phyloP scores from a whole-genome alignment of 768 basidiomycete species.

The Pleurotus giganteus region DNA sequence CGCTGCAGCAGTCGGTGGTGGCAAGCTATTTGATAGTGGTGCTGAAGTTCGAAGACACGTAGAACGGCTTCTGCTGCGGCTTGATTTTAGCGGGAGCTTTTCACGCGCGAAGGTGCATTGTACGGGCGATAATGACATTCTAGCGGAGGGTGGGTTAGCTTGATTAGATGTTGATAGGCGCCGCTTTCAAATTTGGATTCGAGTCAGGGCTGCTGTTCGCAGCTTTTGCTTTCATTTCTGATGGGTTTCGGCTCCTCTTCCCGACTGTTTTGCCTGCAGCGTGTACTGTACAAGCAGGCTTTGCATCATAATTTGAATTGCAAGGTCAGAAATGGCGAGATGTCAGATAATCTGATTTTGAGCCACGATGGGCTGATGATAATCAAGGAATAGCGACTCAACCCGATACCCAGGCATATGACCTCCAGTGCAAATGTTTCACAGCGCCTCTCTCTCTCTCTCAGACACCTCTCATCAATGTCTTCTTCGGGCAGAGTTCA shows the following conservation, averaged over 20 bases:
- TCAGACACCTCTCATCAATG: slow-evolving; percentile 52
- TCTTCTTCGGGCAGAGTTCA: slow-evolving; percentile 44
- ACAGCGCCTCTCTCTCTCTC: slow-evolving; percentile 61
- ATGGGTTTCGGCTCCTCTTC: not conserved
- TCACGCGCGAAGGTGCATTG: slow-evolving; percentile 44
- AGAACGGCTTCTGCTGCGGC: slow-evolving; percentile 74
- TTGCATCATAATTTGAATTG: slow-evolving; percentile 3
- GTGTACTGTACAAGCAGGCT: not conserved
- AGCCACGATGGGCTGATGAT: slow-evolving; percentile 14
- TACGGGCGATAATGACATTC: slow-evolving; percentile 33
- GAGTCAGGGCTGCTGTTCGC: not conserved
- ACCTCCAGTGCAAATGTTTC: slow-evolving; percentile 38
- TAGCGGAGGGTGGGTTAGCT: slow-evolving; percentile 39
- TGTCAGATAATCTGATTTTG: slow-evolving; percentile 3
- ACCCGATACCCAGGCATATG: slow-evolving; percentile 32
- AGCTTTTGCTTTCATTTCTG: not conserved
- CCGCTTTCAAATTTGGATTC: slow-evolving; percentile 14
- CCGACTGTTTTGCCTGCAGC: not conserved
- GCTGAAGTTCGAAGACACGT: slow-evolving; percentile 76
- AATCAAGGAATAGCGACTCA: slow-evolving; percentile 23
- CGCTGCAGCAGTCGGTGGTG: slow-evolving; percentile 23
- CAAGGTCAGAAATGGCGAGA: slow-evolving; percentile 18
- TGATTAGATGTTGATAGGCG: slow-evolving; percentile 12
- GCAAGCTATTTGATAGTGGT: slow-evolving; percentile 53
- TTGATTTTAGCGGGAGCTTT: slow-evolving; percentile 83